Conservation (phyloP, 176 grass and related monocot species). For the Musa troglodytarum region DNA sequence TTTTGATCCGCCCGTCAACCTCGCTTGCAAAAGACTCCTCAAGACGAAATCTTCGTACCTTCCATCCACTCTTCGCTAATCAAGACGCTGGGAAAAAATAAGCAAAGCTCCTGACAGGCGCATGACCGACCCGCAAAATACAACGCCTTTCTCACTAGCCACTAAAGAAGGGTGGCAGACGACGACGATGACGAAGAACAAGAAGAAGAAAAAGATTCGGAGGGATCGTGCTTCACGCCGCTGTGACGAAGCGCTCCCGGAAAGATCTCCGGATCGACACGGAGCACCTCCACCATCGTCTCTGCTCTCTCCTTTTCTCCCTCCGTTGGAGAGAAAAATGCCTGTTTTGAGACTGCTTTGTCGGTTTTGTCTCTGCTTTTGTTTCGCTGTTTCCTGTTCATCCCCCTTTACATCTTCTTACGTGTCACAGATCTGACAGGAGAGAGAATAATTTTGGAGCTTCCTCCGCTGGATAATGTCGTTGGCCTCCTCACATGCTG, state of each 20-base stretch:
- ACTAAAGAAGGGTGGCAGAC: not conserved
- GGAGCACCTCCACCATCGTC: not conserved
- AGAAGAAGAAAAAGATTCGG: no score
- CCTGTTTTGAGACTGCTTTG: not conserved
- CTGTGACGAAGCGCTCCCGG: not conserved
- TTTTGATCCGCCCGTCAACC: not conserved
- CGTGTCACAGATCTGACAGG: not conserved
- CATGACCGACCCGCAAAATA: not conserved
- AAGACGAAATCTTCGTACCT: not conserved
- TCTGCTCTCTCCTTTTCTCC: not conserved
- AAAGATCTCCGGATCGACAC: not conserved
- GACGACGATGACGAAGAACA: no score
- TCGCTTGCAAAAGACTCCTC: constrained; percentile 1
- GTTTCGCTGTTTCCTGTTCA: not conserved
- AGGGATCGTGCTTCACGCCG: not conserved
- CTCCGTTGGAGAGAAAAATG: not conserved
- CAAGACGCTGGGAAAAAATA: not conserved
- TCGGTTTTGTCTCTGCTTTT: constrained; percentile 1
- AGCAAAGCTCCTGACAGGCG: not conserved
- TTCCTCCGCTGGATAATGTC: not conserved
- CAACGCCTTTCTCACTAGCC: not conserved
- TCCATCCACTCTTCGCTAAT: not conserved
- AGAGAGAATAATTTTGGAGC: not conserved
- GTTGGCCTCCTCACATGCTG: not conserved
- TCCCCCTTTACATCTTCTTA: not conserved